phyloP scores from a whole-genome alignment of 257 asterid species.

The Lavandula angustifolia region DNA sequence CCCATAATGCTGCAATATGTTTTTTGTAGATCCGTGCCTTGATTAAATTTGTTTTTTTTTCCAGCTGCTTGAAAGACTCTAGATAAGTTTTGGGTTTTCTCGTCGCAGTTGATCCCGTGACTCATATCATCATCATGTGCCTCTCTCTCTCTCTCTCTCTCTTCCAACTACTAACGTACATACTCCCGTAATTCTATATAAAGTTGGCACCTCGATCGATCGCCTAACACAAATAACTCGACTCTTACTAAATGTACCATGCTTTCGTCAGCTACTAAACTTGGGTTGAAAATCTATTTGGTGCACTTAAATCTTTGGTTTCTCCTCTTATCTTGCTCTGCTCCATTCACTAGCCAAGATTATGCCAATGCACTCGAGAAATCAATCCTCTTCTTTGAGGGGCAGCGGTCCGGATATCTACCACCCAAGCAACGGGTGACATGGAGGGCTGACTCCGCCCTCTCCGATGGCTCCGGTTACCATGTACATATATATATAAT shows the following conservation, averaged over 20 bases:
- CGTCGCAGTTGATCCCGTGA: constrained; percentile 75
- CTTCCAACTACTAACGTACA: constrained; percentile 46
- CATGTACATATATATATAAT: constrained; percentile 57
- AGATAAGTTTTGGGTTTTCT: constrained; percentile 33
- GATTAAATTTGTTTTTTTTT: constrained; percentile 28
- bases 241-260: constrained; percentile 10
- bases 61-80: constrained; percentile 25
- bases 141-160: constrained; percentile 16
- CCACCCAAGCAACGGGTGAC: constrained; percentile 53
- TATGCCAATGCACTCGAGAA: constrained; percentile 65
- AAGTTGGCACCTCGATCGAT: neutral
- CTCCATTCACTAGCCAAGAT: constrained; percentile 64
- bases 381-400: constrained; percentile 75
- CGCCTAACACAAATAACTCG: neutral
- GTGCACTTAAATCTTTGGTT: constrained; percentile 30
- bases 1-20: neutral
- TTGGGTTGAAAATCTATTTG: constrained; percentile 27
- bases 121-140: constrained; percentile 16
- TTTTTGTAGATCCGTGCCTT: constrained; percentile 17
- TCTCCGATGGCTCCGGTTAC: constrained; percentile 67
- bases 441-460: constrained; percentile 76
- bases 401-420: constrained; percentile 78
- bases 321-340: constrained; percentile 36
- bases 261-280: constrained; percentile 24
- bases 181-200: constrained; percentile 44